A percentile compares a stretch with the other conserved stretches of the same genome.
These are phyloP conservation scores for Elongisporangium undulatum DNA, from an alignment of 352 stramenopile genomes.

Conservation along the genomic window DNA sequence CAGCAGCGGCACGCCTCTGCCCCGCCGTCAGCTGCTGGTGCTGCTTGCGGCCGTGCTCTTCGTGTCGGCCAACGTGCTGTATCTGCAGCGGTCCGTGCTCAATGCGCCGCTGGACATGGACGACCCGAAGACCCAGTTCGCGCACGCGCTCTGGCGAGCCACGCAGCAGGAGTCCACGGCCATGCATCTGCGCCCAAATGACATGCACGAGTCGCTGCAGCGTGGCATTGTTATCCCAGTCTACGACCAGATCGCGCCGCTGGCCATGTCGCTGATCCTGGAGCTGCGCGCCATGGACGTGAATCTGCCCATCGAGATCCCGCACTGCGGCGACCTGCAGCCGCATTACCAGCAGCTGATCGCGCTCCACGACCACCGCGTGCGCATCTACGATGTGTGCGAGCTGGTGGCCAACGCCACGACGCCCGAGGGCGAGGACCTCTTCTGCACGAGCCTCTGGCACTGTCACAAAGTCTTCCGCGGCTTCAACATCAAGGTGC, in stretches of 20 bases:
- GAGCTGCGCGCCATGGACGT: constrained; percentile 28
- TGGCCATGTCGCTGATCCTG: constrained; percentile 33
- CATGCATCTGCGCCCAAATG: constrained; percentile 5
- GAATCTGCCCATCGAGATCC: constrained; percentile 30
- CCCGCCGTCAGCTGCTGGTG: background rate
- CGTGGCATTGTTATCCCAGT: constrained; percentile 38
- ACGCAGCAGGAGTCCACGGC: constrained; percentile 7
- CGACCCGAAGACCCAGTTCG: constrained; percentile 14
- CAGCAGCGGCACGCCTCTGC: background rate
- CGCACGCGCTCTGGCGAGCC: background rate
- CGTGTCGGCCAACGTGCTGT: constrained; percentile 10
- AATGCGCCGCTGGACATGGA: constrained; percentile 16
- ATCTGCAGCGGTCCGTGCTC: constrained; percentile 13
- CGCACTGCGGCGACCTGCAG: constrained; percentile 37
- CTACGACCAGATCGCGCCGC: constrained; percentile 24
- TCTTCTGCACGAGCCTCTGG: constrained; percentile 29
- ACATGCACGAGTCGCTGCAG: constrained; percentile 10
- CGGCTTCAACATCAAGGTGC: constrained; percentile 24
- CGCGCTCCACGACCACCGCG: background rate
- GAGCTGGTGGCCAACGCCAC: constrained; percentile 19
- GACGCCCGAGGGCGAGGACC: constrained; percentile 9
- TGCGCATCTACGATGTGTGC: constrained; percentile 32
- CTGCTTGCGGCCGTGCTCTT: background rate
- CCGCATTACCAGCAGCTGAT: constrained; percentile 4
- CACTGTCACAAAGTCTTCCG: constrained; percentile 33